A percentile compares a stretch with the other conserved stretches of the same genome.
Evolutionary conservation across 352 stramenopile species (phyloP).

Genomic region (Thraustochytrium sp.): DNA sequence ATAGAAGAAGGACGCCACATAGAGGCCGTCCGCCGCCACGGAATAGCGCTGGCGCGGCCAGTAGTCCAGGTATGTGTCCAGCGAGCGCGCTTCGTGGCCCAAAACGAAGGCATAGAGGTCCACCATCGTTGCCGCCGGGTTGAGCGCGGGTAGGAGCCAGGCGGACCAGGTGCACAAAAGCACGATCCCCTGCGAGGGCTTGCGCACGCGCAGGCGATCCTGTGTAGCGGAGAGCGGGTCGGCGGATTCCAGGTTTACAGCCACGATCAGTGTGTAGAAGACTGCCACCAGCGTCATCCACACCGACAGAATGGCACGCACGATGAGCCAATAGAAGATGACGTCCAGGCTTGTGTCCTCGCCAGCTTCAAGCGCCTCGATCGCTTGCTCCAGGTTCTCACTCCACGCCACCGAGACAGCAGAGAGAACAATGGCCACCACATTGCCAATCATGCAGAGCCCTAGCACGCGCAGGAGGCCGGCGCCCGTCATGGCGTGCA

Average conservation of each 20-base stretch:
- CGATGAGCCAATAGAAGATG: neutral
- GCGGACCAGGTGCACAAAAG: neutral
- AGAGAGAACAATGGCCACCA: neutral
- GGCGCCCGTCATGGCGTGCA: neutral
- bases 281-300: neutral
- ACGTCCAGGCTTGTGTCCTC: neutral
- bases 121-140: neutral
- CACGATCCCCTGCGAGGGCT: neutral
- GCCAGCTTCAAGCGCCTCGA: too few relatives aligned
- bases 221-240: neutral
- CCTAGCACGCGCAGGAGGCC: neutral
- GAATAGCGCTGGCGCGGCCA: slow-evolving; percentile 22
- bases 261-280: neutral
- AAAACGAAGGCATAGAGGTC: slow-evolving; percentile 5
- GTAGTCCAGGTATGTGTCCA: neutral
- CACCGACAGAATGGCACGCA: neutral
- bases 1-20: slow-evolving; percentile 18
- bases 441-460: neutral
- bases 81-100: neutral
- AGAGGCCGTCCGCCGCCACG: neutral
- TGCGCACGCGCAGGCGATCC: neutral
- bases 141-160: slow-evolving; percentile 1
- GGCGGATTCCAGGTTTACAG: neutral
- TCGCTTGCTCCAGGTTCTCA: neutral
- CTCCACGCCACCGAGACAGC: neutral